Evolutionary conservation across 2,329 filamentous ascomycete genomes (phyloP).

Genomic region (Beauveria sp.): DNA sequence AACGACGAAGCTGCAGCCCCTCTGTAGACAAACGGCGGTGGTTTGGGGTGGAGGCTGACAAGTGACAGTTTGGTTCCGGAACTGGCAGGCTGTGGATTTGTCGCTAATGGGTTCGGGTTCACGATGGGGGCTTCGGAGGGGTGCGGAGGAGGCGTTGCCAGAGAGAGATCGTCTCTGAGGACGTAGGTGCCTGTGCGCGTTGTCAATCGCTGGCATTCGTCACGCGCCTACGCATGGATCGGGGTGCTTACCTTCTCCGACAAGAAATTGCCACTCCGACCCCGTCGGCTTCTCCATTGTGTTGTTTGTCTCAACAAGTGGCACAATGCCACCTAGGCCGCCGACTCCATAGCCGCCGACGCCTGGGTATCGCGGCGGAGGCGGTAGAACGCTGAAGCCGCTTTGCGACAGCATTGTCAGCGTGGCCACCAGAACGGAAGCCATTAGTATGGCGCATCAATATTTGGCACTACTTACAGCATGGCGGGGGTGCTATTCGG

Average conservation of each 20-base stretch:
- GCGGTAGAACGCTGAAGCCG: constrained; percentile 65
- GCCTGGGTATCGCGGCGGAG: constrained; percentile 75
- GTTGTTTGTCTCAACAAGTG: constrained; percentile 92
- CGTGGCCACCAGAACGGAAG: neutral
- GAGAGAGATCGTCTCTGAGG: constrained; percentile 81
- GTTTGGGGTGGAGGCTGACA: constrained; percentile 58
- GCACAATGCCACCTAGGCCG: constrained; percentile 58
- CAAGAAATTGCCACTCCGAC: constrained; percentile 81
- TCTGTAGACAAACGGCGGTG: constrained; percentile 47
- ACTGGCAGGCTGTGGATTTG: constrained; percentile 74
- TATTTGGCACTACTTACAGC: constrained; percentile 1
- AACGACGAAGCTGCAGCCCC: constrained; percentile 44
- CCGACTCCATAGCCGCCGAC: constrained; percentile 63
- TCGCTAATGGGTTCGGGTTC: constrained; percentile 87
- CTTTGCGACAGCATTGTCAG: constrained; percentile 11
- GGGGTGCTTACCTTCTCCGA: constrained; percentile 68
- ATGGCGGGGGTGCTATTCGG: neutral
- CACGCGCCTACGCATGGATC: neutral
- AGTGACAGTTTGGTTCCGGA: constrained; percentile 79
- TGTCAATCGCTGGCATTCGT: neutral
- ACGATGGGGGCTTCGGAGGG: constrained; percentile 82
- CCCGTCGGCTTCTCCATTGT: constrained; percentile 71
- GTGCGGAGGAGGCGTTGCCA: constrained; percentile 91
- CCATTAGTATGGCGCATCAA: neutral
- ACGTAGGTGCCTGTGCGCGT: constrained; percentile 66